phyloP scores from a whole-genome alignment of 2,329 filamentous ascomycete species.

The Neophaeococcomyces mojaviensis region DNA sequence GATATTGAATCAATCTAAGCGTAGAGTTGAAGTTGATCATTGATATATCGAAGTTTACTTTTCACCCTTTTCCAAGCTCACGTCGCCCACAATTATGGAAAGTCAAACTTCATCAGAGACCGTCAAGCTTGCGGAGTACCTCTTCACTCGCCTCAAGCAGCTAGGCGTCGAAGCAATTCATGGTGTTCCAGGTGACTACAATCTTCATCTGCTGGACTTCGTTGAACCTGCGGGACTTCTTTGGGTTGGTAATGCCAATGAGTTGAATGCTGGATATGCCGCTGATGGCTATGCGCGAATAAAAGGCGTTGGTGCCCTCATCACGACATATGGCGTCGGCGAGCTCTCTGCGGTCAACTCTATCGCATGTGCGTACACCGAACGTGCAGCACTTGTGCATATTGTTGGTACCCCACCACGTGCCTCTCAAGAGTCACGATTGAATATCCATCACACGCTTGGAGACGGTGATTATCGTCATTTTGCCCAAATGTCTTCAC shows the following conservation, averaged over 20 bases:
- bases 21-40: no score
- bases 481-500: constrained; percentile 42
- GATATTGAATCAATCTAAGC: no score
- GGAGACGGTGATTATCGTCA: constrained; percentile 45
- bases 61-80: no score
- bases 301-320: constrained; percentile 24
- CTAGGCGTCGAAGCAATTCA: constrained; percentile 43
- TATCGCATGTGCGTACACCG: constrained; percentile 43
- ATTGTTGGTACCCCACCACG: constrained; percentile 51
- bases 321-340: constrained; percentile 56
- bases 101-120: constrained; percentile 16
- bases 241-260: constrained; percentile 56
- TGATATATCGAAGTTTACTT: no score
- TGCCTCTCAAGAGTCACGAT: constrained; percentile 39
- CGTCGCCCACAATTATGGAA: no score
- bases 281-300: constrained; percentile 70
- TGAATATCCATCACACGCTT: constrained; percentile 29
- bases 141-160: constrained; percentile 42
- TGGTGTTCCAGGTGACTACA: constrained; percentile 43
- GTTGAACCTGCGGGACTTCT: constrained; percentile 46
- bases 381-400: constrained; percentile 52
- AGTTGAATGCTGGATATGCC: constrained; percentile 61
- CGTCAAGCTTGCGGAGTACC: constrained; percentile 40
- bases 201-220: constrained; percentile 47
- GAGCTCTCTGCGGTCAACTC: constrained; percentile 34